Percentiles rank a stretch among this genome's conserved stretches.
phyloP scores from a whole-genome alignment of 2,329 filamentous ascomycete genomes.

The Dothistroma pini region DNA sequence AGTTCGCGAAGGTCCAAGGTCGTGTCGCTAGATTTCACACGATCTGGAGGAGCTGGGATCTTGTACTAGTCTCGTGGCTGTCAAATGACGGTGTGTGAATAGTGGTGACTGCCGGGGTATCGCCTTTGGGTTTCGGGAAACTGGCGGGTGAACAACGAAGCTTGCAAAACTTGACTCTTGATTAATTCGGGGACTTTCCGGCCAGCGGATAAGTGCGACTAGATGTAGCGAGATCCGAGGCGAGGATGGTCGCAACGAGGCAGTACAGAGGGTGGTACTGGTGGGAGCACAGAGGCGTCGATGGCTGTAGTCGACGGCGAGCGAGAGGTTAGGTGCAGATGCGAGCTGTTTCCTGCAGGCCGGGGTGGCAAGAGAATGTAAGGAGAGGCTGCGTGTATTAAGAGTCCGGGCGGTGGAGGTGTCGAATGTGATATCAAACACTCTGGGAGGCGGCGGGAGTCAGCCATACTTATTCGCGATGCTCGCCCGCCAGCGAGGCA shows the following conservation, averaged over 20 bases:
- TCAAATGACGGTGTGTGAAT: constrained; percentile 29
- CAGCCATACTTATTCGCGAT: constrained; percentile 12
- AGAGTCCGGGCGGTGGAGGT: constrained; percentile 8
- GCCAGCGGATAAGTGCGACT: constrained; percentile 33
- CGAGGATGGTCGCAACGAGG: constrained; percentile 5
- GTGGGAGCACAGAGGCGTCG: constrained; percentile 19
- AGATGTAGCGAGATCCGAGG: constrained; percentile 21
- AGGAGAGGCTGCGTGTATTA: constrained; percentile 13
- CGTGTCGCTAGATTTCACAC: constrained; percentile 20
- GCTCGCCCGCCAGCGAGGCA: constrained; percentile 9
- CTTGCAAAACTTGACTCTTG: constrained; percentile 21
- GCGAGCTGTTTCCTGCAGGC: constrained; percentile 18
- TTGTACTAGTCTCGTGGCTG: constrained; percentile 20
- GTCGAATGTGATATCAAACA: constrained; percentile 11
- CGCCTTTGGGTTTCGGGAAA: constrained; percentile 27
- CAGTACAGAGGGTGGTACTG: constrained; percentile 25
- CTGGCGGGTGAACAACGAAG: constrained; percentile 22
- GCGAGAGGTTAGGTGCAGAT: constrained; percentile 18
- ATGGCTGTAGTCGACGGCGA: constrained; percentile 19
- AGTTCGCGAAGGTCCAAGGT: constrained; percentile 26
- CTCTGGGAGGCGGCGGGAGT: constrained; percentile 6
- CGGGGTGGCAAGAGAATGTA: constrained; percentile 15
- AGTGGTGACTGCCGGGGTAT: constrained; percentile 20
- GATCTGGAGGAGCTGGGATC: constrained; percentile 25
- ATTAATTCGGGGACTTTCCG: constrained; percentile 33